Evolutionary conservation across 306 rosid species (phyloP), one percentile per base, ranked within the genome.

Genomic region (Ormosia emarginata): DNA sequence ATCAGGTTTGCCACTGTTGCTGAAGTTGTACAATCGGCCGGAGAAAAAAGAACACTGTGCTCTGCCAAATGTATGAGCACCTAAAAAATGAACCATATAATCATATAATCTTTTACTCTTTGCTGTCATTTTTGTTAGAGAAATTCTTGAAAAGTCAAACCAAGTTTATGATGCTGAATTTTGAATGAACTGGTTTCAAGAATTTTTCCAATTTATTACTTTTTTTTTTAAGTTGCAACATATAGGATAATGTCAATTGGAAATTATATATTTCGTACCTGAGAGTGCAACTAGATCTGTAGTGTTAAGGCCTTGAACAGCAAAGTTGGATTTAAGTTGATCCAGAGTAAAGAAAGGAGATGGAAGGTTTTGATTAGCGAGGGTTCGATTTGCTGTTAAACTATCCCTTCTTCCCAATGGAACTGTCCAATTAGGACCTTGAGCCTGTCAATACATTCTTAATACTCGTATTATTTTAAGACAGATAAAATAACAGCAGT

Each of bases 271-370:
- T 34, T 34, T 34, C 10, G 2, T 86, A 88, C 95, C 95, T 5
- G 91, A 91, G 34, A 89, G 89, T 50, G 95, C 64, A 64, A 90
- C 93, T 41, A 90, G 72, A 88, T 90, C 91, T 1, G 74, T 39
- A 30, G 88, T 55, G 80, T 79, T 55, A 57, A 90, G 90, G 15
- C 90, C 88, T 40, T 82, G 79, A 8, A 0, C 33, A 49, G 49
- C 9, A 52, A 90, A 90, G 2, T 13, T 5, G 0, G 8, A 0
- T 58, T 67, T 79, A 0, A 90, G 84, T 43, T 8, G 8, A 3
- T 50, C 59, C 0, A 90, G 67, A 2, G 56, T 50, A 4, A 9
- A 13, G 2, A 0, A 3, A 0, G 91, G 83, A 53, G 36, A 15
- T 2, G 94, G 94, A 77, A 91, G 89, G 8, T 1, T 69, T 37